These are phyloP conservation scores for Kwoniella sp. DNA, from an alignment of 768 basidiomycete genomes.

Conservation along the genomic window DNA sequence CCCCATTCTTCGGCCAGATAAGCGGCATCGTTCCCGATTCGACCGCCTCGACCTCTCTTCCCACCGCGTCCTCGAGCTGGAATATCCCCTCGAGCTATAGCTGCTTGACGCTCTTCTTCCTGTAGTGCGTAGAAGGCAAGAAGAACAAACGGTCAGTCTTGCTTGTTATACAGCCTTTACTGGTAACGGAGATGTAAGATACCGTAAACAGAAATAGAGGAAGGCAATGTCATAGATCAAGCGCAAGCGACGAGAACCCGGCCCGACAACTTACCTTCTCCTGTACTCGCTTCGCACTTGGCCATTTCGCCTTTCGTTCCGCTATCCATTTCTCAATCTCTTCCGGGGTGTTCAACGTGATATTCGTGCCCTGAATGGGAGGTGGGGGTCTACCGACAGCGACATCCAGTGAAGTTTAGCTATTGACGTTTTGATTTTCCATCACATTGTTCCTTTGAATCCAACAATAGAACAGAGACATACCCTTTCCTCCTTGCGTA, in stretches of 20 bases:
- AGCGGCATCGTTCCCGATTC: conserved; percentile 22
- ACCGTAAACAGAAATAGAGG: too few relatives aligned
- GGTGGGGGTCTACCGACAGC: conserved; percentile 34
- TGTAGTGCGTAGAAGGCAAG: too few relatives aligned
- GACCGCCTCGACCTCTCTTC: conserved; percentile 10
- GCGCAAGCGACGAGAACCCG: too few relatives aligned
- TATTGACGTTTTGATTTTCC: too few relatives aligned
- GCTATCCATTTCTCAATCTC: conserved; percentile 80
- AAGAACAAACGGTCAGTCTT: too few relatives aligned
- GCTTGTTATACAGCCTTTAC: too few relatives aligned
- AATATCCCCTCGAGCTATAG: conserved; percentile 72
- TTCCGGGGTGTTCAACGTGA: conserved; percentile 78
- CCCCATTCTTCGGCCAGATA: conserved; percentile 29
- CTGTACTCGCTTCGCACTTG: conserved; percentile 67
- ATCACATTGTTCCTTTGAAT: too few relatives aligned
- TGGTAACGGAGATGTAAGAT: too few relatives aligned
- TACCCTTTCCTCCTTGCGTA: conserved; percentile 51
- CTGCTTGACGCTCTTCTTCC: conserved; percentile 75
- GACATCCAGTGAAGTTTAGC: too few relatives aligned
- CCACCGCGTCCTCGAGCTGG: conserved; percentile 15
- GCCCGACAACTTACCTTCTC: conserved; percentile 63
- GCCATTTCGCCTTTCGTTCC: conserved; percentile 85
- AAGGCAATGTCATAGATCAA: too few relatives aligned
- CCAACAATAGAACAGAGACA: conserved; percentile 18
- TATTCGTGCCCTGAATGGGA: conserved; percentile 65